Evolutionary conservation across 352 stramenopile genomes (phyloP).

Genomic region (Thalassiosira hispida): DNA sequence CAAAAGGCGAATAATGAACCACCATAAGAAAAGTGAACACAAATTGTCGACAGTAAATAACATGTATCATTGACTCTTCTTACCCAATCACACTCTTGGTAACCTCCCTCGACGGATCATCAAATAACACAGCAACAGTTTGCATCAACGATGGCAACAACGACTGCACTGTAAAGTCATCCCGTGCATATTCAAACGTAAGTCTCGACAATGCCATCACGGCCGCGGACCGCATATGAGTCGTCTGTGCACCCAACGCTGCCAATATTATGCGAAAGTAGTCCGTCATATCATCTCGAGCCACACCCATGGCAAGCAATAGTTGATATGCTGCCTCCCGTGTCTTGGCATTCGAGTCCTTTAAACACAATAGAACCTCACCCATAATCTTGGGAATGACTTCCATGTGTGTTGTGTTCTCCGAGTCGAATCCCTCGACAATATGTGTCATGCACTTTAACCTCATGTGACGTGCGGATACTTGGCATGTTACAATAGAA

Average conservation of each 20-base stretch:
- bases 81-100: slow-evolving; percentile 94
- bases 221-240: slow-evolving; percentile 95
- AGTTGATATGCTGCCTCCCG: slow-evolving; percentile 82
- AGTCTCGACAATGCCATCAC: slow-evolving; percentile 94
- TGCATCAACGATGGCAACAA: slow-evolving; percentile 90
- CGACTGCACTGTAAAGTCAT: slow-evolving; percentile 60
- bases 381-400: slow-evolving; percentile 91
- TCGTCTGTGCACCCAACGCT: slow-evolving; percentile 90
- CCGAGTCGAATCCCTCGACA: slow-evolving; percentile 80
- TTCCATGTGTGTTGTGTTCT: slow-evolving; percentile 80
- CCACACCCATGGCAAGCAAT: slow-evolving; percentile 80
- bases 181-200: slow-evolving; percentile 91
- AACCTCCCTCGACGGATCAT: slow-evolving; percentile 94
- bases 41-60: no score
- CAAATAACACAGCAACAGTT: slow-evolving; percentile 90
- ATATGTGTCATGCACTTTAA: slow-evolving; percentile 89
- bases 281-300: slow-evolving; percentile 85
- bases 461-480: slow-evolving; percentile 94
- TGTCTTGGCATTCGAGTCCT: slow-evolving; percentile 95
- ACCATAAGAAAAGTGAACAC: not conserved
- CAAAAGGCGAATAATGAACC: not conserved
- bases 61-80: not conserved
- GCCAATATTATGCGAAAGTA: slow-evolving; percentile 93
- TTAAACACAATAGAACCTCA: slow-evolving; percentile 96
- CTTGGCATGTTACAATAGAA: slow-evolving; percentile 93